These are phyloP conservation scores for Rhizopogon vesiculosus DNA, from an alignment of 768 basidiomycete genomes.

Conservation along the genomic window DNA sequence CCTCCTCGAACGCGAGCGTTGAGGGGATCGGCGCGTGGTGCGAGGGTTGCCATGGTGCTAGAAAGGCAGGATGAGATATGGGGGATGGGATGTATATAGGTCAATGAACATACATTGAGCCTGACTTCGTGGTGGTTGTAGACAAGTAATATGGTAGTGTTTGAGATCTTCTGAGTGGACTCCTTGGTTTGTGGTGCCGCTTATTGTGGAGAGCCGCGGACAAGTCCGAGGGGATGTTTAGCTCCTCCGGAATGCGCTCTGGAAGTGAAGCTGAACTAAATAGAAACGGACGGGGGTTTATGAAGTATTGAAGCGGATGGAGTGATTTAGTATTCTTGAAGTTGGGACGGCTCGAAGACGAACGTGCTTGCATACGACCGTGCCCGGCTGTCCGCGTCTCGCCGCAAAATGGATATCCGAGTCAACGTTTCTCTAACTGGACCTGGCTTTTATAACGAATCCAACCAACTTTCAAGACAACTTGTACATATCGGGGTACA, in stretches of 20 bases:
- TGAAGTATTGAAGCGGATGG: slow-evolving; percentile 6
- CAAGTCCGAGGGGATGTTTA: slow-evolving; percentile 26
- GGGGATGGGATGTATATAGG: background rate
- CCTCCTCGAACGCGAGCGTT: slow-evolving; percentile 70
- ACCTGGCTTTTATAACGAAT: slow-evolving; percentile 26
- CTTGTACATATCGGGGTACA: slow-evolving; percentile 26
- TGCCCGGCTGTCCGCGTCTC: background rate
- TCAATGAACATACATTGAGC: slow-evolving; percentile 31
- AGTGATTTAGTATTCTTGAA: background rate
- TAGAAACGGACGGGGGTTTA: background rate
- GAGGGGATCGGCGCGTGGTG: slow-evolving; percentile 65
- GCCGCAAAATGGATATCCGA: slow-evolving; percentile 4
- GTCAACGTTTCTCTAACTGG: slow-evolving; percentile 6
- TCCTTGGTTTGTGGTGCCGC: slow-evolving; percentile 60
- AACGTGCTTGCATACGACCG: slow-evolving; percentile 28
- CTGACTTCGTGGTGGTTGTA: slow-evolving; percentile 57
- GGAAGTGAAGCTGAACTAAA: slow-evolving; percentile 7
- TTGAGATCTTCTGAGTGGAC: slow-evolving; percentile 37
- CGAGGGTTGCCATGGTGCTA: slow-evolving; percentile 50
- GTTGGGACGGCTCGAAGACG: slow-evolving; percentile 19
- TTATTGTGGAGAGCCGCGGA: slow-evolving; percentile 29
- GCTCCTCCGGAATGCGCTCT: slow-evolving; percentile 29
- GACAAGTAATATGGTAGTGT: slow-evolving; percentile 55
- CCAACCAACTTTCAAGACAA: slow-evolving; percentile 13
- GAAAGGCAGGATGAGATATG: slow-evolving; percentile 7